phyloP scores from a whole-genome alignment of 2,329 filamentous ascomycete genomes.

The Diplodia scrobiculata region DNA sequence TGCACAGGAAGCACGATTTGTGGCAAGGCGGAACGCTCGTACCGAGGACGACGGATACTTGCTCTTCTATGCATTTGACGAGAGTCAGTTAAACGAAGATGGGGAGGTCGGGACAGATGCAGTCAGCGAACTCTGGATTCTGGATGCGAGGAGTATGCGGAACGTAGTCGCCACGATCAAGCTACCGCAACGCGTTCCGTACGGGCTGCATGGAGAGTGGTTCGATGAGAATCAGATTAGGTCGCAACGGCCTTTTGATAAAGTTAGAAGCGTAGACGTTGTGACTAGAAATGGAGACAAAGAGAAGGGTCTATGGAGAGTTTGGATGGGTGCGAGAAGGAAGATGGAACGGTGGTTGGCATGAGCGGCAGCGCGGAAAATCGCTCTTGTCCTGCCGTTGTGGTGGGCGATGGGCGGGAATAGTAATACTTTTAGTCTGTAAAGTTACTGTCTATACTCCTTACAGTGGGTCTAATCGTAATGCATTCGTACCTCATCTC shows the following conservation, averaged over 20 bases:
- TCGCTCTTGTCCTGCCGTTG: not conserved
- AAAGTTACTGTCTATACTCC: too few relatives aligned
- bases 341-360: constrained; percentile 35
- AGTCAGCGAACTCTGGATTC: constrained; percentile 66
- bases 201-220: constrained; percentile 68
- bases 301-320: constrained; percentile 27
- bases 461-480: not conserved
- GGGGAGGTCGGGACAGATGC: constrained; percentile 50
- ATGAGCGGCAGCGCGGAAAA: not conserved
- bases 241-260: constrained; percentile 50
- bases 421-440: not conserved
- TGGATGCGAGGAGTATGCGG: constrained; percentile 65
- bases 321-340: constrained; percentile 40
- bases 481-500: not conserved
- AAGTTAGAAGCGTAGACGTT: constrained; percentile 36
- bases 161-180: constrained; percentile 61
- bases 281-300: constrained; percentile 33
- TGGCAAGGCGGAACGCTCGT: constrained; percentile 49
- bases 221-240: constrained; percentile 58
- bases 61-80: constrained; percentile 70
- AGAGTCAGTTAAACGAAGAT: constrained; percentile 60
- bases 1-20: constrained; percentile 68
- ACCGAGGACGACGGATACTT: constrained; percentile 68
- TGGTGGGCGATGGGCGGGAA: not conserved
- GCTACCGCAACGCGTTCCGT: constrained; percentile 68